Percentiles rank a stretch among this genome's conserved stretches.
Conservation (phyloP, 768 basidiomycete species). For the Macrolepiota dolichaula region DNA sequence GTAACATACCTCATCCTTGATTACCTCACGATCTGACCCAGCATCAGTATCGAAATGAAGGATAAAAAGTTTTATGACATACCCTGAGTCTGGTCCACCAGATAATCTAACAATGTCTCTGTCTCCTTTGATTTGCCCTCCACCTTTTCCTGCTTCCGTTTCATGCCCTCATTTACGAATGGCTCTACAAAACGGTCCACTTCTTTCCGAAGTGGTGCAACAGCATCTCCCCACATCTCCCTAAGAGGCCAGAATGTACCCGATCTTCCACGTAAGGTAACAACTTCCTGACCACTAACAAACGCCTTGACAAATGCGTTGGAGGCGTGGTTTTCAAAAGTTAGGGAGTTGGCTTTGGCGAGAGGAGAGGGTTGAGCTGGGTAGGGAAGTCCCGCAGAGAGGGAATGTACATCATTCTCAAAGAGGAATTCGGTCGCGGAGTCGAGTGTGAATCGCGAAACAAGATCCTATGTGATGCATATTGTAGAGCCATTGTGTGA, state of each 20-base stretch:
- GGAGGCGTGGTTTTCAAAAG: slow-evolving; percentile 16
- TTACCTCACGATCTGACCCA: slow-evolving; percentile 21
- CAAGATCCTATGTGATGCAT: slow-evolving; percentile 30
- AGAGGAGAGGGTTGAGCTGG: slow-evolving; percentile 24
- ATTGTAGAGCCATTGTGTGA: background rate
- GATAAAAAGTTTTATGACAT: background rate
- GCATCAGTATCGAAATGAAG: background rate
- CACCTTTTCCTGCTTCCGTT: slow-evolving; percentile 24
- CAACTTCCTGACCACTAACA: slow-evolving; percentile 32
- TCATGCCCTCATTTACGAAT: slow-evolving; percentile 42
- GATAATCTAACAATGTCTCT: slow-evolving; percentile 43
- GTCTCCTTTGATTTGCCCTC: slow-evolving; percentile 27
- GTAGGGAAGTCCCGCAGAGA: slow-evolving; percentile 47
- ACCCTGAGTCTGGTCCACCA: slow-evolving; percentile 54
- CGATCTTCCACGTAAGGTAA: background rate
- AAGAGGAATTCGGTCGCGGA: slow-evolving; percentile 63
- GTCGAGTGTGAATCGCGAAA: slow-evolving; percentile 56
- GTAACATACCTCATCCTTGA: slow-evolving; percentile 36
- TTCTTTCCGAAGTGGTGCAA: slow-evolving; percentile 36
- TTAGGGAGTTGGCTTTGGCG: slow-evolving; percentile 4
- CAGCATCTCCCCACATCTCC: slow-evolving; percentile 51
- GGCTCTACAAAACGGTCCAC: slow-evolving; percentile 50
- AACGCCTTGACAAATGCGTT: slow-evolving; percentile 46
- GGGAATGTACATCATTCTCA: slow-evolving; percentile 45
- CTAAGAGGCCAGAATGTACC: slow-evolving; percentile 41